Conservation (phyloP, 768 basidiomycete species). For the Tylopilus sp. region DNA sequence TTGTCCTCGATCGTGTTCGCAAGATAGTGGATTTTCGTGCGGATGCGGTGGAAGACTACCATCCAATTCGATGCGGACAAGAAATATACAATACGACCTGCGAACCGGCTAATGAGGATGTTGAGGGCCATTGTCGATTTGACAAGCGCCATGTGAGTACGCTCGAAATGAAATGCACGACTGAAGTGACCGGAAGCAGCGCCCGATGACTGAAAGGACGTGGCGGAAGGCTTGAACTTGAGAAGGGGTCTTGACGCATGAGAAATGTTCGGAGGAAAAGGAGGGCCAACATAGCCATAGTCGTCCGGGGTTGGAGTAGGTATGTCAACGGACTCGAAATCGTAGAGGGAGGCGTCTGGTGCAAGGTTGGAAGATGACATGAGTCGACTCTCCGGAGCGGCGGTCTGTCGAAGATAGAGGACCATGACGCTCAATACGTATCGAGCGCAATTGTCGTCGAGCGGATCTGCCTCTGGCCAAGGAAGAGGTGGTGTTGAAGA, state of each 20-base stretch:
- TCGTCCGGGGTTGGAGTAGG: conserved; percentile 25
- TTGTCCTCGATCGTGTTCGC: conserved; percentile 49
- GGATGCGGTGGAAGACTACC: conserved; percentile 68
- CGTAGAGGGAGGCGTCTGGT: conserved; percentile 63
- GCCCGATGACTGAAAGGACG: conserved; percentile 40
- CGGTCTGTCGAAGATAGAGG: conserved; percentile 73
- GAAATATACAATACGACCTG: conserved; percentile 79
- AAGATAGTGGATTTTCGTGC: conserved; percentile 64
- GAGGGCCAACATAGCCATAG: conserved; percentile 15
- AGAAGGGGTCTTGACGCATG: conserved; percentile 30
- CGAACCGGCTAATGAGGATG: conserved; percentile 62
- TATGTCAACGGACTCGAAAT: conserved; percentile 61
- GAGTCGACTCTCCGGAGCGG: conserved; percentile 50
- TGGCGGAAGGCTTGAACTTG: conserved; percentile 36
- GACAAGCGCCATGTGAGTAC: conserved; percentile 58
- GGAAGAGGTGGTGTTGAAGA: conserved; percentile 34
- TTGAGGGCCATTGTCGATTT: conserved; percentile 55
- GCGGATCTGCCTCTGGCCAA: conserved; percentile 64
- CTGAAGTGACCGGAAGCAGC: conserved; percentile 25
- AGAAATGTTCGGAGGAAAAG: conserved; percentile 43
- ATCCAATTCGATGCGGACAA: conserved; percentile 88
- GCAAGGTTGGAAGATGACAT: conserved; percentile 59
- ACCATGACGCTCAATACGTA: conserved; percentile 83
- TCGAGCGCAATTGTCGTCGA: conserved; percentile 79
- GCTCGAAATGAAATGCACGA: conserved; percentile 47